A percentile compares a stretch with the other conserved stretches of the same genome.
Conservation (phyloP, 495 filamentous ascomycete genomes). For the Trichocladium antarcticum region DNA sequence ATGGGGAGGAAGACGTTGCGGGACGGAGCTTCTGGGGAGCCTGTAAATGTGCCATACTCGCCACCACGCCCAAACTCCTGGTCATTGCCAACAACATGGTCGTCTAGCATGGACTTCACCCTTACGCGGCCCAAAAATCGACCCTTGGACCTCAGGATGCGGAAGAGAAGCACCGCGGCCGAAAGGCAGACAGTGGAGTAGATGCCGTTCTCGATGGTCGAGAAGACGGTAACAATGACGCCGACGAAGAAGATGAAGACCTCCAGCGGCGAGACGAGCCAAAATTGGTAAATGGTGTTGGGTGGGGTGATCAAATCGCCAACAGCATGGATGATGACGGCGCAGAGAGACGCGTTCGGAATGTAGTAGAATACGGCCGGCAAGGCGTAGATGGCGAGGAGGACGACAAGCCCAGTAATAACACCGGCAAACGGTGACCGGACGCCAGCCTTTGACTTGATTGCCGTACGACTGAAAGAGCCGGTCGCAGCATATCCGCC, state of each 20-base stretch:
- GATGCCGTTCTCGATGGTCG: slow-evolving; percentile 82
- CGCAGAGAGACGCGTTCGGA: slow-evolving; percentile 71
- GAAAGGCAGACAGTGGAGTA: slow-evolving; percentile 75
- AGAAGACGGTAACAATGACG: slow-evolving; percentile 82
- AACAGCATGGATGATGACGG: slow-evolving; percentile 95
- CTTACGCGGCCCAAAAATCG: slow-evolving; percentile 82
- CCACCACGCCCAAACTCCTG: slow-evolving; percentile 22
- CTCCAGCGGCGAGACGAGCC: slow-evolving; percentile 83
- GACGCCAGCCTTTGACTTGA: slow-evolving; percentile 96
- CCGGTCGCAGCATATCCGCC: slow-evolving; percentile 92
- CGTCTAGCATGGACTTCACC: slow-evolving; percentile 80
- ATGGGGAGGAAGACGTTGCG: slow-evolving; percentile 87
- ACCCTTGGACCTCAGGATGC: slow-evolving; percentile 73
- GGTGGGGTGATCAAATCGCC: slow-evolving; percentile 91
- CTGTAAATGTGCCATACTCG: slow-evolving; percentile 43
- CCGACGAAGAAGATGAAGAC: slow-evolving; percentile 90
- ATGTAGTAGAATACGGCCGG: slow-evolving; percentile 94
- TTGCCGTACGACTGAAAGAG: slow-evolving; percentile 93
- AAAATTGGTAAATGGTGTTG: slow-evolving; percentile 92
- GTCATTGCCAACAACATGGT: slow-evolving; percentile 59
- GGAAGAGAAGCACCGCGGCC: slow-evolving; percentile 68
- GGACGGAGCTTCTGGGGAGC: slow-evolving; percentile 25
- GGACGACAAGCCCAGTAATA: slow-evolving; percentile 78
- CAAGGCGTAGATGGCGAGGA: slow-evolving; percentile 90
- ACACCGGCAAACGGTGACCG: slow-evolving; percentile 86